phyloP scores from a whole-genome alignment of 2,329 filamentous ascomycete species.

The Neoarthrinium moseri region DNA sequence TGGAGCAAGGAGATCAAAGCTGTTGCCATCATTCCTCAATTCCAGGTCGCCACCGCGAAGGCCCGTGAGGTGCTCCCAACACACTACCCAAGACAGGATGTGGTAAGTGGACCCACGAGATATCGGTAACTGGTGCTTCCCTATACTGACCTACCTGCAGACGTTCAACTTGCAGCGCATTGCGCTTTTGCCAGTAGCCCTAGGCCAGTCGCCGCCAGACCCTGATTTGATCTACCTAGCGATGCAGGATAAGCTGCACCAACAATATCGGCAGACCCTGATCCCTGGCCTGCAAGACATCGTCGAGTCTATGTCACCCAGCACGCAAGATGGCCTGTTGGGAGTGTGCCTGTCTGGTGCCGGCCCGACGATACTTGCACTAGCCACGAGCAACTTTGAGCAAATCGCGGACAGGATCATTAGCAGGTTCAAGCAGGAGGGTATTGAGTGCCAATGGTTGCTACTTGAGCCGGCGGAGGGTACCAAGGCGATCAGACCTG shows the following conservation, averaged over 20 bases:
- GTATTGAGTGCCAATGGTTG: slow-evolving; percentile 82
- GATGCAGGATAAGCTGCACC: slow-evolving; percentile 98
- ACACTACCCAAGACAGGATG: slow-evolving; percentile 76
- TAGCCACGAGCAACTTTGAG: slow-evolving; percentile 88
- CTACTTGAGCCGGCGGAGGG: slow-evolving; percentile 85
- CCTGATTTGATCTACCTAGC: slow-evolving; percentile 93
- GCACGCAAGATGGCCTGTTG: slow-evolving; percentile 80
- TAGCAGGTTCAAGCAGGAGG: slow-evolving; percentile 66
- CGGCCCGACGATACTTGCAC: slow-evolving; percentile 88
- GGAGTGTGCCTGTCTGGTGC: slow-evolving; percentile 95
- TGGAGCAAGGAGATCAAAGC: slow-evolving; percentile 97
- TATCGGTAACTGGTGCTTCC: slow-evolving; percentile 1
- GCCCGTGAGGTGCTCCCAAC: slow-evolving; percentile 83
- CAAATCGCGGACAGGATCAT: slow-evolving; percentile 81
- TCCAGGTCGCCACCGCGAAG: slow-evolving; percentile 91
- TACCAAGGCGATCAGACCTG: slow-evolving; percentile 28
- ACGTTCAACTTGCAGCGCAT: slow-evolving; percentile 93
- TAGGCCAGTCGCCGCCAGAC: slow-evolving; percentile 87
- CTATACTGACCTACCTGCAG: slow-evolving; percentile 33
- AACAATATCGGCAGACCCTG: slow-evolving; percentile 88
- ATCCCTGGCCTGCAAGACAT: slow-evolving; percentile 92
- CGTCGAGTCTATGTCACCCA: slow-evolving; percentile 84
- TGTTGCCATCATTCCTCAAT: slow-evolving; percentile 92
- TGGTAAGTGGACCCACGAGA: slow-evolving; percentile 59
- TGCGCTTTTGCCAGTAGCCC: slow-evolving; percentile 82